Base-by-base conservation (phyloP, 345 rosid genomes). In the Abelmoschus esculentus region DNA sequence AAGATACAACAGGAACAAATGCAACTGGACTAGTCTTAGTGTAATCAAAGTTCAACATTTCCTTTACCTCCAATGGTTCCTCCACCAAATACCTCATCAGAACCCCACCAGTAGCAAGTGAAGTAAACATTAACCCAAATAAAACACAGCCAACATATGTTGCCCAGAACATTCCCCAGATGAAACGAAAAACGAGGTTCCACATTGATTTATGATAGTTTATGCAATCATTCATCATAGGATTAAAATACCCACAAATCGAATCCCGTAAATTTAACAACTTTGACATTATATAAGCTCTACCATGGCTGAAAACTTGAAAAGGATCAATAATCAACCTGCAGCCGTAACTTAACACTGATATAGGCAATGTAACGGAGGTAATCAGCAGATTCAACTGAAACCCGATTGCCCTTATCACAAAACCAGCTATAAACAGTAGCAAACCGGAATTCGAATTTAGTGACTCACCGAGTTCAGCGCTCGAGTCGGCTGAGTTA, bases 131-230 rank as follows among this genome's bases (percentile, higher is more conserved):
- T 34, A 89, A 82, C 29, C 88, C 86, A 72, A 80, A 77, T 86
- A 93, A 75, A 53, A 88, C 74, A 40, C 74, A 46, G 54, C 90
- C 80, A 12, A 91, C 92, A 71, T 89, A 93, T 70, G 64, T 42
- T 6, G 91, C 87, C 87, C 91, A 86, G 52, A 89, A 77, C 73
- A 84, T 67, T 12, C 92, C 96, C 88, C 89, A 86, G 0, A 91
- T 95, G 1, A 80, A 83, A 68, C 80, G 79, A 72, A 76, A 63
- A 32, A 76, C 61, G 8, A 83, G 61, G 11, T 72, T 81, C 85
- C 83, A 59, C 17, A 80, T 44, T 2, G 79, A 66, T 66, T 82
- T 76, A 1, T 83, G 76, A 52, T 89, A 90, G 76, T 80, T 81
- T 0, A 86, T 77, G 85, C 89, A 78, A 19, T 72, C 83, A 46